Percentiles rank a stretch among this genome's conserved stretches.
phyloP scores from a whole-genome alignment of 345 rosid genomes.

The Iberis pinnata region DNA sequence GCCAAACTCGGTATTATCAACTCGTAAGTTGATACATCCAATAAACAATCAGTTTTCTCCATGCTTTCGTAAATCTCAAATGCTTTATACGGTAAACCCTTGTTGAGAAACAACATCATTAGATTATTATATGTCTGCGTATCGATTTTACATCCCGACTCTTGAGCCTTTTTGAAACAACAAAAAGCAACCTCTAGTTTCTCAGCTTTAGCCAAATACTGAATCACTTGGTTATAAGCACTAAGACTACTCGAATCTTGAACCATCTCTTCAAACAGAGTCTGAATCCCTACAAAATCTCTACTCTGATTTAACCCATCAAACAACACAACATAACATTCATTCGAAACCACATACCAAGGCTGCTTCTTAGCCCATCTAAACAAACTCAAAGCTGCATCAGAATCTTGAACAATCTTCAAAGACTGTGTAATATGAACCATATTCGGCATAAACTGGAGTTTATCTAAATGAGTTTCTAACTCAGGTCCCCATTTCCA shows the following conservation, averaged over 20 bases:
- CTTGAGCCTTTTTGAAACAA: slow-evolving; percentile 85
- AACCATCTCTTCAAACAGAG: slow-evolving; percentile 76
- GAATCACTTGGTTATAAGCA: slow-evolving; percentile 78
- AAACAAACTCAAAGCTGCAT: slow-evolving; percentile 67
- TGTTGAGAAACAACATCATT: slow-evolving; percentile 69
- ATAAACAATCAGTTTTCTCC: slow-evolving; percentile 56
- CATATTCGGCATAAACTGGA: slow-evolving; percentile 83
- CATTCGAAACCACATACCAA: slow-evolving; percentile 66
- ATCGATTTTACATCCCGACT: slow-evolving; percentile 55
- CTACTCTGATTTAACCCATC: slow-evolving; percentile 61
- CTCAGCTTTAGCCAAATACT: slow-evolving; percentile 80
- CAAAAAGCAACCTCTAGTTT: slow-evolving; percentile 78
- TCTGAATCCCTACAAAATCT: slow-evolving; percentile 67
- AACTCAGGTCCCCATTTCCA: slow-evolving; percentile 99
- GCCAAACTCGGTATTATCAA: slow-evolving; percentile 86
- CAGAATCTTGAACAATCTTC: slow-evolving; percentile 57
- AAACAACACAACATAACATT: slow-evolving; percentile 60
- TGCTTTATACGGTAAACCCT: slow-evolving; percentile 87
- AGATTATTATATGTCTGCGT: slow-evolving; percentile 66
- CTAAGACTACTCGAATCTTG: slow-evolving; percentile 41
- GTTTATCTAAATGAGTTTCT: slow-evolving; percentile 73
- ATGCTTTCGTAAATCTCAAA: slow-evolving; percentile 96
- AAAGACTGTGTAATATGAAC: slow-evolving; percentile 65
- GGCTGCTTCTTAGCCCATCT: slow-evolving; percentile 84
- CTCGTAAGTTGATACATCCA: slow-evolving; percentile 83